These are phyloP conservation scores for Podaxis pistillaris DNA, from an alignment of 768 basidiomycete species.

Conservation along the genomic window DNA sequence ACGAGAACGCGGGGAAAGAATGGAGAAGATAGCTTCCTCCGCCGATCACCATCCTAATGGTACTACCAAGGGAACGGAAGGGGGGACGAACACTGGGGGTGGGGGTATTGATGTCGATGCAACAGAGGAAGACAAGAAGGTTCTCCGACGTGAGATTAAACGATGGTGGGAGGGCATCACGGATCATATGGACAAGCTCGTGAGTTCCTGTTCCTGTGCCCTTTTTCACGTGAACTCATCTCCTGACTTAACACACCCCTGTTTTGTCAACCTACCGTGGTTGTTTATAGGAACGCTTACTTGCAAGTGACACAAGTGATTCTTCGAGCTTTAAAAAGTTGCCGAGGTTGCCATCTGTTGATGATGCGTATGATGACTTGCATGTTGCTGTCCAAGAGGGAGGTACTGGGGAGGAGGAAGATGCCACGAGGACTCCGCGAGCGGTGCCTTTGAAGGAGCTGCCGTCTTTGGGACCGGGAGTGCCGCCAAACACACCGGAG, in stretches of 20 bases:
- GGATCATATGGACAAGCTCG: slow-evolving; percentile 59
- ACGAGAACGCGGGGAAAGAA: neutral
- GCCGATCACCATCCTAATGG: neutral
- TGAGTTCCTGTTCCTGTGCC: slow-evolving; percentile 27
- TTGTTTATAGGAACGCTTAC: slow-evolving; percentile 40
- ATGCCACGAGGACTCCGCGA: slow-evolving; percentile 15
- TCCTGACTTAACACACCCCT: neutral
- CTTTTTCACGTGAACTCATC: neutral
- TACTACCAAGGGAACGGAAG: neutral
- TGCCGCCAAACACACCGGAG: neutral
- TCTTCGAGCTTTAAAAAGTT: slow-evolving; percentile 43
- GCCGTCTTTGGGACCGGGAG: neutral
- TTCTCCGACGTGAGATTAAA: slow-evolving; percentile 58
- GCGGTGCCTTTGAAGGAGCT: slow-evolving; percentile 7
- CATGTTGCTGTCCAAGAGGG: neutral
- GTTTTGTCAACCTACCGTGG: neutral
- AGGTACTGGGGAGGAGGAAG: neutral
- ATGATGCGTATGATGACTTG: slow-evolving; percentile 47
- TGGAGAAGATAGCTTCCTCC: neutral
- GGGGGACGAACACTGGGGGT: neutral
- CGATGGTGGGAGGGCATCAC: slow-evolving; percentile 66
- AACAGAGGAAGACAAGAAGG: slow-evolving; percentile 41
- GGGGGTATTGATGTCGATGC: slow-evolving; percentile 13
- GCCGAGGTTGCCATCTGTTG: slow-evolving; percentile 57
- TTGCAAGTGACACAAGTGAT: slow-evolving; percentile 26